Conservation (phyloP, 2,329 filamentous ascomycete species). For the Alternaria incomplexa region DNA sequence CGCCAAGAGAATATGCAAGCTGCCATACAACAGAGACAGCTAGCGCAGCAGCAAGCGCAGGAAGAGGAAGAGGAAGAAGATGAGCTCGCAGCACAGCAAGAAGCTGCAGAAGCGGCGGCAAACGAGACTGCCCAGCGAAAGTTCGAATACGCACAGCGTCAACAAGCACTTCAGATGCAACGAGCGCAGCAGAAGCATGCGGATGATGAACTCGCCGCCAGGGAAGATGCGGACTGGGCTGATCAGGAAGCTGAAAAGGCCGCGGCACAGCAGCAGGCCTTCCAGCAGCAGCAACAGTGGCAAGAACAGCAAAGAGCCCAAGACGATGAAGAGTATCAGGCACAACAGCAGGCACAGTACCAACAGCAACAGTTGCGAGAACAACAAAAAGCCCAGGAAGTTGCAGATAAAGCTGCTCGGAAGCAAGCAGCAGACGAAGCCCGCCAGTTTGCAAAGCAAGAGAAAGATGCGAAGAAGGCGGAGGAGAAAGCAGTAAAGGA, state of each 20-base stretch:
- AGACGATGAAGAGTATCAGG: not conserved
- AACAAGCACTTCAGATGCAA: not conserved
- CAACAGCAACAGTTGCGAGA: not conserved
- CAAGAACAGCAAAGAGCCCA: not conserved
- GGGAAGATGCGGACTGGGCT: not conserved
- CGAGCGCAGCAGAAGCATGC: not conserved
- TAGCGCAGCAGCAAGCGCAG: not conserved
- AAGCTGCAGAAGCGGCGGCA: not conserved
- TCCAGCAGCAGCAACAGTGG: not conserved
- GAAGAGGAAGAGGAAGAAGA: not conserved
- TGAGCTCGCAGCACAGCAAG: not conserved
- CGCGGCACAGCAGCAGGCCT: not conserved
- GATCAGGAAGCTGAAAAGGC: not conserved
- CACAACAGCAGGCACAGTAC: not conserved
- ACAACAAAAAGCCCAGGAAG: not conserved
- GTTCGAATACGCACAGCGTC: not conserved
- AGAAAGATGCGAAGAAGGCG: not conserved
- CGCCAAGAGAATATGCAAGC: not conserved
- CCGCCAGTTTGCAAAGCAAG: not conserved
- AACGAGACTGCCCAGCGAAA: not conserved
- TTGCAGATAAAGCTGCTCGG: not conserved
- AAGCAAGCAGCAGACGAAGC: not conserved
- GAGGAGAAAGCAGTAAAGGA: not conserved
- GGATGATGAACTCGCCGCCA: not conserved
- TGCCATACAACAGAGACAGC: not conserved